Base-by-base conservation (phyloP, 106 monocot genomes). In the Dactylorhiza incarnata region DNA sequence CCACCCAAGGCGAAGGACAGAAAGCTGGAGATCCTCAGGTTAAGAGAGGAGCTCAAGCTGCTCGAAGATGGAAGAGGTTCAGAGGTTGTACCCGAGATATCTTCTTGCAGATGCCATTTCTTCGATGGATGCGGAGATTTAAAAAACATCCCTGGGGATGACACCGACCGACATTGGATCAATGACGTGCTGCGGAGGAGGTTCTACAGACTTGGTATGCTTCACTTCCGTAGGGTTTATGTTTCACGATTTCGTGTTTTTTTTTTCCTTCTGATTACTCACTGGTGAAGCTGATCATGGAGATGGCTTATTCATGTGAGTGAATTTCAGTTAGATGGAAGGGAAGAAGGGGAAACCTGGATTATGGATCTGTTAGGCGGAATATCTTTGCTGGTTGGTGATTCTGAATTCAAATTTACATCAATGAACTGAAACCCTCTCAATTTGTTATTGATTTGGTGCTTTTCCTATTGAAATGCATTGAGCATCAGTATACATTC, bases 31-130 rank as follows among this genome's bases (percentile, higher is more conserved):
- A 79, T 97, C 52, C 73, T 87, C 75, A 72, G 84, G 54, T 84
- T 97, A 47, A 80, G 86, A 37, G 84, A 89, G 77, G 97, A 97
- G 83, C 68, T 97, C 79, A 89, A 88, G 78, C 89, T 83, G 20
- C 89, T 91, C n/a, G 94, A 94, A 82, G 91, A 91, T 83, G 88
- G 73, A 52, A 78, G 23, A 29, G 52, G 29, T 19, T 10, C 50
- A 14, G 82, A 86, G 54, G 82, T 71, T 67, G 63, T 81, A 48
- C 82, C 80, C 19, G 83, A 84, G 68, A 80, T 93, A 29, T 85
- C 81, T 9, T 85, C 97, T 6, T 97, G 97, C 78, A 81, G 85
- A 53, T 97, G 97, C 82, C 87, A 88, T 78, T 97, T 97, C 80
- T 97, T 93, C 37, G 97, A 97, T 48, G 93, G 77, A 20, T 83